These are phyloP conservation scores for Chaetothyriales sp. DNA, from an alignment of 2,329 filamentous ascomycete species.

Conservation along the genomic window DNA sequence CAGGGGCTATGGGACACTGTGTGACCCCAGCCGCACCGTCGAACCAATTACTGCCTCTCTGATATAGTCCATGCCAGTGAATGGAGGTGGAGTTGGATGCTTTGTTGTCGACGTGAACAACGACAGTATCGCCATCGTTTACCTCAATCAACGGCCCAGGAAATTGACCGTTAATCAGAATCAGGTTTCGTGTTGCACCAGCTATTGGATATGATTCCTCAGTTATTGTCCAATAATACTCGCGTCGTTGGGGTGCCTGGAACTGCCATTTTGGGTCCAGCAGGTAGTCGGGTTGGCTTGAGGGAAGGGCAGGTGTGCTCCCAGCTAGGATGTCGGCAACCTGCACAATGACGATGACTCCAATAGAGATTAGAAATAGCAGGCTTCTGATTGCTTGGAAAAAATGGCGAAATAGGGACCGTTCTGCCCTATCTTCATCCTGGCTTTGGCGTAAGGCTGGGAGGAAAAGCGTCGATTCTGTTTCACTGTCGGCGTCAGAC, in stretches of 20 bases:
- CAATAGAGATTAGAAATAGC: neutral
- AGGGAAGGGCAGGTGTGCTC: neutral
- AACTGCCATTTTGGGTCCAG: constrained; percentile 44
- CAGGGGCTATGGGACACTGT: constrained; percentile 52
- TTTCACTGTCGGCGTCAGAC: neutral
- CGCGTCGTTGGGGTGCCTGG: constrained; percentile 35
- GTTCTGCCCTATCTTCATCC: neutral
- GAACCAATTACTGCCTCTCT: constrained; percentile 61
- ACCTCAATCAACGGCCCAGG: constrained; percentile 57
- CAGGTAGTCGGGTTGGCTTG: constrained; percentile 32
- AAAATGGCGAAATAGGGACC: neutral
- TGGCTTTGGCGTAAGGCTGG: neutral
- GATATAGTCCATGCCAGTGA: constrained; percentile 64
- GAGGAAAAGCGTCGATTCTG: neutral
- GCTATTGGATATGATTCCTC: constrained; percentile 42
- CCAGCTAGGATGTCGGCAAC: neutral
- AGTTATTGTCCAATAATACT: constrained; percentile 38
- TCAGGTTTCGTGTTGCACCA: constrained; percentile 36
- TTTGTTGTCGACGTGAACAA: constrained; percentile 53
- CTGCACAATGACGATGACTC: neutral
- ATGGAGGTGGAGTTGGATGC: constrained; percentile 51
- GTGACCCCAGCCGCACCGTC: constrained; percentile 54
- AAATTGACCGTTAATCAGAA: constrained; percentile 60
- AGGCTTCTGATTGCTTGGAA: neutral
- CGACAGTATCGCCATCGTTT: constrained; percentile 55